These are phyloP conservation scores for Geranium brycei DNA, from an alignment of 345 rosid genomes.

Conservation along the genomic window DNA sequence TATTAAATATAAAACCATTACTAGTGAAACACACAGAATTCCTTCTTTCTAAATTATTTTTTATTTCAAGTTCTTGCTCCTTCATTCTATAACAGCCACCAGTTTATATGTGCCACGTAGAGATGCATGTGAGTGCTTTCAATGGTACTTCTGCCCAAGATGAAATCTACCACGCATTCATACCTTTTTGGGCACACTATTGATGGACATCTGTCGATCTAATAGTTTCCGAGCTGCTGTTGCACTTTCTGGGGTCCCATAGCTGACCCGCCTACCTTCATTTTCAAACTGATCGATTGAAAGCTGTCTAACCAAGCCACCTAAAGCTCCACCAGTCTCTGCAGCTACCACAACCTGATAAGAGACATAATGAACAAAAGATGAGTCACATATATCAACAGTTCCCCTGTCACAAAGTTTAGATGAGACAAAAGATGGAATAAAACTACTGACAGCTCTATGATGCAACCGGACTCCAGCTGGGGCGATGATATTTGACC, in stretches of 20 bases:
- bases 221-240: slow-evolving; percentile 89
- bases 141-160: not conserved
- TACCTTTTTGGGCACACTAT: slow-evolving; percentile 93
- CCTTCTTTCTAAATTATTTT: not conserved
- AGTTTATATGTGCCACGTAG: not conserved
- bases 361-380: slow-evolving; percentile 9
- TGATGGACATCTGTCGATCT: slow-evolving; percentile 92
- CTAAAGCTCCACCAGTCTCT: slow-evolving; percentile 94
- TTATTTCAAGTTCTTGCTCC: not conserved
- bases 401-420: slow-evolving; percentile 1
- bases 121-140: not conserved
- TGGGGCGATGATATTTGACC: slow-evolving; percentile 37
- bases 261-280: slow-evolving; percentile 91
- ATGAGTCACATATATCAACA: not conserved
- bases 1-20: too few species aligned
- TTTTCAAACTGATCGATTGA: slow-evolving; percentile 96
- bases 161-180: not conserved
- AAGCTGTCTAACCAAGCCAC: slow-evolving; percentile 95
- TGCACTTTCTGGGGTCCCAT: slow-evolving; percentile 91
- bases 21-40: not conserved
- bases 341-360: slow-evolving; percentile 92
- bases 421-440: not conserved
- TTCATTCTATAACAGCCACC: not conserved
- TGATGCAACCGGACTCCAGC: slow-evolving; percentile 90
- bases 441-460: slow-evolving; percentile 64